Base-by-base conservation (phyloP, 805 yeast genomes). In the Candida montana region DNA sequence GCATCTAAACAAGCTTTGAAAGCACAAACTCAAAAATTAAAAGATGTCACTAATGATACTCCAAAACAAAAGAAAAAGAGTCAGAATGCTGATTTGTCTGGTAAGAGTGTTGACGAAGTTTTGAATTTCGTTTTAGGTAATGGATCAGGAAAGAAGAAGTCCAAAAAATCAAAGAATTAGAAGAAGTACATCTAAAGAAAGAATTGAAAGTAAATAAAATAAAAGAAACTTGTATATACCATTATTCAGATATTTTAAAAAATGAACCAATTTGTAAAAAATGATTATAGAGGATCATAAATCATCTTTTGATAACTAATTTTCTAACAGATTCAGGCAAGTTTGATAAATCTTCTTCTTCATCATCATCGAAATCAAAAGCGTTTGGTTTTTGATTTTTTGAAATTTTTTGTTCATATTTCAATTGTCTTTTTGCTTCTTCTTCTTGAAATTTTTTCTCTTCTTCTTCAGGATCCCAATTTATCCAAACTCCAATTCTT, bases 21-120 rank as follows among this genome's bases (percentile, higher is more conserved):
- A 30, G 55, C 51, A 30, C 45, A 56, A 37, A 40, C 41, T 33
- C 55, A 53, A 29, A 57, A 59, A 18, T 58, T 55, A 12, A 49
- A 58, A 13, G 54, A 52, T 7, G 24, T 21, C 9, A 21, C 24
- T 45, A 52, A 38, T 53, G 45, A 27, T 31, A 36, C 7, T 5
- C 43, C n/a, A 49, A 40, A 33, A 26, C 26, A 40, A 33, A 26
- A 29, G 32, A 41, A 44, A 34, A 43, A 40, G 34, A 20, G 16
- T 19, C 28, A 37, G n/a, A 31, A 31, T 17, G 39, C 72, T 50
- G 75, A 74, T 28, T 68, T 84, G 46, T 81, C 84, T 7, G 64
- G 68, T 40, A 74, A 80, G 61, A 77, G 87, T 16, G 74, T 85
- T 40, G 91, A 83, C 40, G 95, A 83, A 45, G 71, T 86, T 45